A percentile compares a stretch with the other conserved stretches of the same genome.
Evolutionary conservation across 345 rosid genomes (phyloP).

Genomic region (Crucihimalaya himalaica): DNA sequence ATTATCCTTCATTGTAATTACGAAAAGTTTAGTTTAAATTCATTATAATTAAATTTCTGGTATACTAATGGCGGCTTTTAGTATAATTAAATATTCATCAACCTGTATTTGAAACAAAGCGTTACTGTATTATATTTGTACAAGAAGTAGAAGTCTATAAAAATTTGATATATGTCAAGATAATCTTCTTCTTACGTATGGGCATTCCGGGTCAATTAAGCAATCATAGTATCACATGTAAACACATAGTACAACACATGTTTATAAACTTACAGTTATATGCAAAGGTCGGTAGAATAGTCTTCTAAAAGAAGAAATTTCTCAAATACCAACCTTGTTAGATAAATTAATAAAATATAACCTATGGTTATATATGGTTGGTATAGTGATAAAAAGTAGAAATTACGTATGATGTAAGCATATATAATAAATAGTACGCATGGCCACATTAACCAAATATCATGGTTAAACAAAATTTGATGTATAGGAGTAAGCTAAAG

Average conservation of each 20-base stretch:
- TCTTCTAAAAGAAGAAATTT: constrained; percentile 22
- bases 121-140: neutral
- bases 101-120: neutral
- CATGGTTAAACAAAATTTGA: neutral
- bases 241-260: constrained; percentile 23
- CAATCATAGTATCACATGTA: constrained; percentile 29
- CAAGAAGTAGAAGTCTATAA: neutral
- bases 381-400: neutral
- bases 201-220: constrained; percentile 30
- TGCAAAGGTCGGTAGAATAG: constrained; percentile 22
- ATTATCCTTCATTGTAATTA: too few relatives aligned
- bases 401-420: constrained; percentile 9
- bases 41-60: neutral
- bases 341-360: neutral
- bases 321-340: constrained; percentile 18
- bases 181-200: neutral
- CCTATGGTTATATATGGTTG: neutral
- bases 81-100: neutral
- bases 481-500: constrained; percentile 65
- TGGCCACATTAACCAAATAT: neutral
- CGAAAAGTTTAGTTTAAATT: too few relatives aligned
- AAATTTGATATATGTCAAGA: neutral
- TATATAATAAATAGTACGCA: constrained; percentile 3
- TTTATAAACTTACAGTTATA: neutral
- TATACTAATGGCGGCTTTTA: neutral